These are phyloP conservation scores for Acrocalymma vagum DNA, from an alignment of 2,329 filamentous ascomycete species.

Conservation along the genomic window DNA sequence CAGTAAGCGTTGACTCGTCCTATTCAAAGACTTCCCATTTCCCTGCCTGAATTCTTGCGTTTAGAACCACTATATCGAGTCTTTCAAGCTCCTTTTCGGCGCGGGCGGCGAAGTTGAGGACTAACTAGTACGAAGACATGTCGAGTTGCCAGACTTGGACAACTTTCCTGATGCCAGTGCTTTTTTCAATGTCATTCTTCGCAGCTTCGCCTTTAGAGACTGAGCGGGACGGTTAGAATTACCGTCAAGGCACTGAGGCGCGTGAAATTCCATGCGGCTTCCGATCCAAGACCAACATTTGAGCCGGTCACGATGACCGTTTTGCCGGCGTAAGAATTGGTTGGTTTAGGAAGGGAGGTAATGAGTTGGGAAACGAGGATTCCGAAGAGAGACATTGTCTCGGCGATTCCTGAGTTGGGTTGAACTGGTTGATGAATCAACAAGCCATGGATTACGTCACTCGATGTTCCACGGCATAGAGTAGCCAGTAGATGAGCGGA, in stretches of 20 bases:
- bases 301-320: slow-evolving; percentile 57
- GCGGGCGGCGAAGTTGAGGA: slow-evolving; percentile 42
- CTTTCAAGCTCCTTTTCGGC: slow-evolving; percentile 28
- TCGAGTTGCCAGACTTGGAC: slow-evolving; percentile 58
- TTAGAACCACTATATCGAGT: slow-evolving; percentile 43
- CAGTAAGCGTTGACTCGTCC: slow-evolving; percentile 29
- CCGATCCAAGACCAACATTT: slow-evolving; percentile 56
- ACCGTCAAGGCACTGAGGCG: slow-evolving; percentile 49
- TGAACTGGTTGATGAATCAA: too few relatives aligned
- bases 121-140: slow-evolving; percentile 48
- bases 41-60: slow-evolving; percentile 38
- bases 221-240: slow-evolving; percentile 55
- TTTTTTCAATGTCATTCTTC: slow-evolving; percentile 48
- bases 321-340: slow-evolving; percentile 35
- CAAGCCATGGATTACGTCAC: too few relatives aligned
- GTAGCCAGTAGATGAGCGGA: too few relatives aligned
- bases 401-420: too few relatives aligned
- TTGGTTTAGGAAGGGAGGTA: slow-evolving; percentile 40
- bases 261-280: slow-evolving; percentile 54
- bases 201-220: slow-evolving; percentile 54
- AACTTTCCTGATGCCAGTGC: slow-evolving; percentile 34
- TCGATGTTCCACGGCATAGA: too few relatives aligned
- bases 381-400: too few relatives aligned
- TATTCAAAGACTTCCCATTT: slow-evolving; percentile 25
- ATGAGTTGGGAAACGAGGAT: slow-evolving; percentile 50